Evolutionary conservation across 257 asterid species (phyloP).

Genomic region (Coffea eugenioides): DNA sequence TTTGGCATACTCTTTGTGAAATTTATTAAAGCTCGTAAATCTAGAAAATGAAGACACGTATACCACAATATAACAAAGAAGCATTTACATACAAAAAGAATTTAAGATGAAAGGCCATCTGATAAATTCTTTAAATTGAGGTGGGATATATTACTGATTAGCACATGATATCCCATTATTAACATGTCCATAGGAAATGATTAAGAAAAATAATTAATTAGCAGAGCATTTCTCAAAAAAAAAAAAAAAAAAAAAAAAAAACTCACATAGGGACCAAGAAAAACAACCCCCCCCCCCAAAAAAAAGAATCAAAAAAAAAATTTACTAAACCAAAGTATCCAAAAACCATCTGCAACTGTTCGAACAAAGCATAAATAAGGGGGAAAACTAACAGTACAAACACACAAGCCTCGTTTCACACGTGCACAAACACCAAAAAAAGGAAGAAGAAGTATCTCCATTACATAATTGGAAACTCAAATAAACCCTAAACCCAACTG

Average conservation of each 20-base stretch:
- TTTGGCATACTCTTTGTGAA: too few relatives aligned
- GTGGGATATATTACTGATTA: too few relatives aligned
- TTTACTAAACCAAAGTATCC: background rate
- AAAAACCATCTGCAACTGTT: background rate
- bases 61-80: too few relatives aligned
- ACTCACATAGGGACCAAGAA: background rate
- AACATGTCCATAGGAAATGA: too few relatives aligned
- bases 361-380: background rate
- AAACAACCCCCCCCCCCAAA: background rate
- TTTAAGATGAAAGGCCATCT: too few relatives aligned
- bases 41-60: too few relatives aligned
- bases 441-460: background rate
- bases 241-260: too few relatives aligned
- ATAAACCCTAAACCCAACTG: background rate
- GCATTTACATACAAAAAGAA: too few relatives aligned
- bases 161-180: too few relatives aligned
- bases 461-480: background rate
- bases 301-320: background rate
- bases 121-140: too few relatives aligned
- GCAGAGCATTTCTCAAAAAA: background rate
- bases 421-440: background rate
- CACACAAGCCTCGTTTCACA: background rate
- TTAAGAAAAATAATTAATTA: background rate
- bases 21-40: too few relatives aligned
- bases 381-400: background rate